Percentiles rank a stretch among this genome's conserved stretches.
phyloP scores from a whole-genome alignment of 306 rosid genomes.

The Alnus rubra region DNA sequence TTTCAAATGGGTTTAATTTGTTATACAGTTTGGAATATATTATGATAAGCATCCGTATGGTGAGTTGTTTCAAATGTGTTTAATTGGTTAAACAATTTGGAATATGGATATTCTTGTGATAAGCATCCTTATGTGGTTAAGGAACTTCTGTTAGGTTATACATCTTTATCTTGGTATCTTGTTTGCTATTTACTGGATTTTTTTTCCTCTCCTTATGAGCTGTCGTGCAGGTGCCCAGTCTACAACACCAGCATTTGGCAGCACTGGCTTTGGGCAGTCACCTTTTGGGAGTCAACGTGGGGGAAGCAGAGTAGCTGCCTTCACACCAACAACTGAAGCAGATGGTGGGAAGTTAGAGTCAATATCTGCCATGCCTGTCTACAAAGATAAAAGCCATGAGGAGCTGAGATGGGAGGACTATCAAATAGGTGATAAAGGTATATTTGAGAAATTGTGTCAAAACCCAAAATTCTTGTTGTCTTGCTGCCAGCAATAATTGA shows the following conservation, averaged over 20 bases:
- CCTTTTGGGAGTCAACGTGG: conserved; percentile 80
- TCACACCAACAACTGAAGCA: conserved; percentile 73
- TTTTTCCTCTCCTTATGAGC: conserved; percentile 3
- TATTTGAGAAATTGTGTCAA: neutral
- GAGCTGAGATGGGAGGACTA: conserved; percentile 99
- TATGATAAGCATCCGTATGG: too few species aligned
- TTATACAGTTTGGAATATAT: too few species aligned
- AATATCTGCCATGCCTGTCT: conserved; percentile 87
- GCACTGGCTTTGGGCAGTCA: conserved; percentile 62
- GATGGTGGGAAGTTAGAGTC: conserved; percentile 74
- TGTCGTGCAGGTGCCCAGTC: conserved; percentile 65
- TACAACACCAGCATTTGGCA: conserved; percentile 59
- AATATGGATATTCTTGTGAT: neutral
- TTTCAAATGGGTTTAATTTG: neutral
- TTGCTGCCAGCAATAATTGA: conserved; percentile 3
- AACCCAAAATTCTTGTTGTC: neutral
- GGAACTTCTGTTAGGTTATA: neutral
- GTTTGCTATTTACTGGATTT: conserved; percentile 10
- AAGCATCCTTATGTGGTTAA: neutral
- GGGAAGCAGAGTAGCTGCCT: conserved; percentile 76
- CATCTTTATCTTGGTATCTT: conserved; percentile 1
- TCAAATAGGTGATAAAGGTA: conserved; percentile 92
- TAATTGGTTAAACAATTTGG: too few species aligned
- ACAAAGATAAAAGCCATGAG: conserved; percentile 92
- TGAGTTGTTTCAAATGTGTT: too few species aligned